Evolutionary conservation across 2,329 filamentous ascomycete species (phyloP).

Genomic region (Orbilia blumenaviensis): DNA sequence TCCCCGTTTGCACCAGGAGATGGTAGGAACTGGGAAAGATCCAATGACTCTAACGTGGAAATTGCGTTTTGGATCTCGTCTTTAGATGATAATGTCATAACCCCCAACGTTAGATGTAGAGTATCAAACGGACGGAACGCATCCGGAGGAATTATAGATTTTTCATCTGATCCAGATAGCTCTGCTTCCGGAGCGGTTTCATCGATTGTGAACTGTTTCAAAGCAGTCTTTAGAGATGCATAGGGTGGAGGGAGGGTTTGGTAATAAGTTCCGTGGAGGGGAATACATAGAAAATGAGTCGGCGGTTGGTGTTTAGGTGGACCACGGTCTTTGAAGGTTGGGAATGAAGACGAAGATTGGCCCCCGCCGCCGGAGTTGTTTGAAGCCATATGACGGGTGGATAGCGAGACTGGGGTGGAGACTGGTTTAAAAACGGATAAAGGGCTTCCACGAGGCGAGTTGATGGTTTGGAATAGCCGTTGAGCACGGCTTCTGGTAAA

Average conservation of each 20-base stretch:
- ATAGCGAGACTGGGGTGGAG: not conserved
- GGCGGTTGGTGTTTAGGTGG: constrained; percentile 62
- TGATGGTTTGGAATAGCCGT: not conserved
- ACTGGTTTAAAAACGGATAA: not conserved
- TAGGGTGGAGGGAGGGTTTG: constrained; percentile 68
- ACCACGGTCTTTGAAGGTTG: not conserved
- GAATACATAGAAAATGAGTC: constrained; percentile 81
- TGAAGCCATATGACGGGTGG: not conserved
- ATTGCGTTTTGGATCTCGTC: constrained; percentile 8
- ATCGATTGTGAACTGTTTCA: constrained; percentile 71
- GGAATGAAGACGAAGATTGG: not conserved
- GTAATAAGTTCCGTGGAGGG: constrained; percentile 69
- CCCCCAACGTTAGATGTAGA: constrained; percentile 84
- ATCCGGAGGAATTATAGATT: constrained; percentile 67
- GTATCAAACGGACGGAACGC: constrained; percentile 81
- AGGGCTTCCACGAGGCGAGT: not conserved
- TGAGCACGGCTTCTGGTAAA: not conserved
- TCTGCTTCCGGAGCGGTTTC: constrained; percentile 62
- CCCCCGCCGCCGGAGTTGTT: not conserved
- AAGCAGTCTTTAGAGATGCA: constrained; percentile 60
- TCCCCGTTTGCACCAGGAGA: not conserved
- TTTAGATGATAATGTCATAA: constrained; percentile 68
- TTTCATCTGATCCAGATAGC: constrained; percentile 57
- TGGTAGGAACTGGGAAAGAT: constrained; percentile 30
- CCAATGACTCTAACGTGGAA: constrained; percentile 11